These are phyloP conservation scores for Pseudopediastrum boryanum DNA, from an alignment of 139 green algal genomes.

Conservation along the genomic window DNA sequence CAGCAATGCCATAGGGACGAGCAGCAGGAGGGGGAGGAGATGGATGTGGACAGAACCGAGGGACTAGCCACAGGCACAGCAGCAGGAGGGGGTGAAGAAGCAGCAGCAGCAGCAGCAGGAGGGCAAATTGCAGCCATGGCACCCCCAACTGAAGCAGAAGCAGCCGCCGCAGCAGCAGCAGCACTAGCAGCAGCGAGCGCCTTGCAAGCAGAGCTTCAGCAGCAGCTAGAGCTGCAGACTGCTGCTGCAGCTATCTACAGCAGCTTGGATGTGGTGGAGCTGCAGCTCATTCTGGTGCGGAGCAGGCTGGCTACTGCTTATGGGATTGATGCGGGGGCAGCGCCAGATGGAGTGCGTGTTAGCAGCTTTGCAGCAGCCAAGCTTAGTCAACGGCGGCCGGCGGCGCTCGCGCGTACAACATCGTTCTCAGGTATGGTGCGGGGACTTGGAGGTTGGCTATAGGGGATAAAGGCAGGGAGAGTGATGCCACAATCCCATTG, in stretches of 20 bases:
- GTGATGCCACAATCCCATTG: too few relatives aligned
- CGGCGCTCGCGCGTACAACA: too few relatives aligned
- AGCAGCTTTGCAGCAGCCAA: slow-evolving; percentile 9
- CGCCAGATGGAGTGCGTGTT: slow-evolving; percentile 24
- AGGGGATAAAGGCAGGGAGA: too few relatives aligned
- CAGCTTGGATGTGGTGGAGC: slow-evolving; percentile 48
- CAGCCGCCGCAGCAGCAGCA: neutral
- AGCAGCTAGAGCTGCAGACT: neutral
- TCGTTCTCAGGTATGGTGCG: too few relatives aligned
- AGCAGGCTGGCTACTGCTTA: slow-evolving; percentile 29
- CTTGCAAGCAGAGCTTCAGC: neutral
- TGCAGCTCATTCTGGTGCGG: slow-evolving; percentile 32
- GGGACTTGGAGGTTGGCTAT: too few relatives aligned
- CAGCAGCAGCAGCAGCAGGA: neutral
- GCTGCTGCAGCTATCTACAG: slow-evolving; percentile 33
- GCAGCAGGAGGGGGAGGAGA: too few relatives aligned
- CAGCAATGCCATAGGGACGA: slow-evolving; percentile 11
- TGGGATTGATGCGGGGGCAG: slow-evolving; percentile 22
- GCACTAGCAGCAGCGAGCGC: neutral
- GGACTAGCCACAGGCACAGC: too few relatives aligned
- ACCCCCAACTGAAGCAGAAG: neutral
- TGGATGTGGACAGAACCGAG: too few relatives aligned
- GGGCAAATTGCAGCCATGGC: too few relatives aligned
- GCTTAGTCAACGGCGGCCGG: too few relatives aligned
- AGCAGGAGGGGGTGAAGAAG: slow-evolving; percentile 2